Evolutionary conservation across 1,139 yeast species (phyloP), one percentile per base, ranked within the genome.

Genomic region (Sugiyamaella japonica): DNA sequence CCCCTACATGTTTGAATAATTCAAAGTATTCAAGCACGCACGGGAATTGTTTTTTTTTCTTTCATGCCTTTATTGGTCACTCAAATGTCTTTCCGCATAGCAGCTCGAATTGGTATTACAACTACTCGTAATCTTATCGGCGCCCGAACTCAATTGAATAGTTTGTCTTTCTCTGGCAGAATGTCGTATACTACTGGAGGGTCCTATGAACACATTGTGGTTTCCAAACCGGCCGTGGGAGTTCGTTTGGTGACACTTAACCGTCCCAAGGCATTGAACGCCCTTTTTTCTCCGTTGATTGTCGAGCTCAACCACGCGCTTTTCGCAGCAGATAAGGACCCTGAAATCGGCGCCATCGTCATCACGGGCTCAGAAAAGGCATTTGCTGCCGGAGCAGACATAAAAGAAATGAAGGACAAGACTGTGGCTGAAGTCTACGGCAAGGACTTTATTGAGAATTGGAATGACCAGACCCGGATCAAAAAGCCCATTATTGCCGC

Each of bases 221-320:
- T 73, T 4, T 70, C 78, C 15, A 66, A 63, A 49, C 80, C 80
- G 7, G 65, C 68, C 1, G 57, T 66, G 1, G 78, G 78, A 13
- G 81, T 78, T 13, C 66, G 74, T 1, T 71, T 72, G 55, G 81
- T 85, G 61, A 80, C 85, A 25, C 70, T 85, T 56, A 83, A 85
- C 71, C 75, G 86, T 45, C 89, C 91, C 37, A 73, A 76, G 61
- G 83, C 82, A 46, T 77, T 85, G 61, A 86, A 86, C 68, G 89
- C 91, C 8, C 75, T 85, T 62, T 79, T 74, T 64, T 77, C 80
- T 2, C 78, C 72, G 2, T 78, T 78, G 17, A 68, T 78, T 56
- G 53, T 43, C 8, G 82, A 78, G 60, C 63, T 78, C 17, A 68
- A 76, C 61, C 65, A 65, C 10, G 81, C 79, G 5, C 63, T 78